A percentile compares a stretch with the other conserved stretches of the same genome.
Evolutionary conservation across 1,284 basidiomycete genomes (phyloP).

Genomic region (Ustilago xerochloae): DNA sequence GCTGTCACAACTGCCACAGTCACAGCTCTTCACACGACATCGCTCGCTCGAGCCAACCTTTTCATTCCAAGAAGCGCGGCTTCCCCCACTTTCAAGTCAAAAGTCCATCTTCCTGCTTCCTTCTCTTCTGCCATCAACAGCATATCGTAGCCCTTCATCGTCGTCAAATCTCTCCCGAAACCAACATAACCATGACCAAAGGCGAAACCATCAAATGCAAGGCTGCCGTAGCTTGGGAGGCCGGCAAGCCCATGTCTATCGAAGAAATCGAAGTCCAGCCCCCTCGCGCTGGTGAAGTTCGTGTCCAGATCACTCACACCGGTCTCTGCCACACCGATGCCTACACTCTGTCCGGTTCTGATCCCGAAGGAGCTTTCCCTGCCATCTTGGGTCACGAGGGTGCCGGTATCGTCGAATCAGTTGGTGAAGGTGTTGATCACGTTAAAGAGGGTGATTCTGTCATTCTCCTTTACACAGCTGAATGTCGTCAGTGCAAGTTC

Average conservation of each 20-base stretch:
- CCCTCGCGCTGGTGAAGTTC: slow-evolving; percentile 88
- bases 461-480: slow-evolving; percentile 74
- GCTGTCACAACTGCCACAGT: background rate
- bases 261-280: slow-evolving; percentile 94
- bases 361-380: slow-evolving; percentile 96
- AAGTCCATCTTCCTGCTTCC: background rate
- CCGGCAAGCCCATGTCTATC: slow-evolving; percentile 86
- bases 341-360: slow-evolving; percentile 94
- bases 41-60: slow-evolving; percentile 10
- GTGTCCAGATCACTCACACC: slow-evolving; percentile 90
- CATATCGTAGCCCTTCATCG: no score
- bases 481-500: slow-evolving; percentile 73
- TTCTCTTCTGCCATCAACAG: no score
- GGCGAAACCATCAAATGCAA: slow-evolving; percentile 66
- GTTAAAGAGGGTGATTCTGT: slow-evolving; percentile 79
- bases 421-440: slow-evolving; percentile 90
- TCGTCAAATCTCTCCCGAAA: no score
- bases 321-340: slow-evolving; percentile 98
- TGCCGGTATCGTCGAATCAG: slow-evolving; percentile 78
- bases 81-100: background rate
- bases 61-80: no score
- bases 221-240: slow-evolving; percentile 95
- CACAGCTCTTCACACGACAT: slow-evolving; percentile 29
- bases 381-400: slow-evolving; percentile 78
- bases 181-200: slow-evolving; percentile 35